Base-by-base conservation (phyloP, 2,329 filamentous ascomycete species). In the Cladorrhinum sp. region DNA sequence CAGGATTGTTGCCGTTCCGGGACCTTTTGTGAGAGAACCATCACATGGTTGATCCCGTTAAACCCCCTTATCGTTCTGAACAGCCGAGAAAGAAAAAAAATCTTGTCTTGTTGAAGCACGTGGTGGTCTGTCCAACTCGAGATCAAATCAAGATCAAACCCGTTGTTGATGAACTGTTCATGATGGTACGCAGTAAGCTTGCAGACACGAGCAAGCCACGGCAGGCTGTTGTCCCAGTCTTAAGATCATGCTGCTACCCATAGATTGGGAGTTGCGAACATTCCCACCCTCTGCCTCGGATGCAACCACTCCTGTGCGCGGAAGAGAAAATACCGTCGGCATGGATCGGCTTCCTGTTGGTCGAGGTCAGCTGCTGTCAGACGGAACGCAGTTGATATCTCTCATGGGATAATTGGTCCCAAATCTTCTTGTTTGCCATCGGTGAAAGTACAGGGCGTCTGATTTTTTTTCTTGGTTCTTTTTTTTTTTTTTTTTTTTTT, bases 191-290 rank as follows among this genome's bases (percentile, higher is more conserved):
- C 18, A 46, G 42, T 14, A 46, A 8, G 18, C 42, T 46, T 60
- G 56, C 58, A 63, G 61, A 65, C 59, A 59, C 63, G 61, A 62
- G 42, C 30, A 48, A 30, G 30, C 51, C 53, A 50, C 57, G 55
- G 28, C 58, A 58, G 58, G 8, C 46, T 23, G n/a, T 24, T 21
- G 39, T 46, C 42, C 26, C 28, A 16, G 20, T 46, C 36, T 39
- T 51, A 48, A 39, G 58, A 62, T 60, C 42, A 53, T 64, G 62
- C 49, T 61, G 55, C 16, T 55, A 53, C 49, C 57, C 54, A 55
- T 58, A 49, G n/a, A 36, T 21, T 21, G 14, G 42, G 30, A 30
- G 23, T n/a, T 46, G 23, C 23, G n/a, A 18, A 26, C 55, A 30
- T 18, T 18, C 18, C 2, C 54, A 20, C 54, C 30, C 36, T 51